phyloP scores from a whole-genome alignment of 805 yeast species.

The Saccharomycopsis fermentans region DNA sequence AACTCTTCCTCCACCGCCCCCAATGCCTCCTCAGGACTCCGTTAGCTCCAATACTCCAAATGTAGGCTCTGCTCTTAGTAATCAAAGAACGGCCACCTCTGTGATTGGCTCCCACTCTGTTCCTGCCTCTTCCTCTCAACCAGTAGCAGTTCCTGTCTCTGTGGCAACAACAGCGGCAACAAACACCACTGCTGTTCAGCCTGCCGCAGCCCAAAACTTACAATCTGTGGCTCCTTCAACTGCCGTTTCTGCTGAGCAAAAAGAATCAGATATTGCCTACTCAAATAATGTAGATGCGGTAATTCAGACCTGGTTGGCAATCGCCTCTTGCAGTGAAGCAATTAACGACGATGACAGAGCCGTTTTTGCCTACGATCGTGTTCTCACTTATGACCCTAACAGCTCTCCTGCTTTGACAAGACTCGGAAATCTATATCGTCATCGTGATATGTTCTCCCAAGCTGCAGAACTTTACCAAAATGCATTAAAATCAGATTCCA shows the following conservation, averaged over 20 bases:
- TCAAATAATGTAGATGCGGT: conserved; percentile 35
- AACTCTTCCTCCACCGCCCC: not conserved
- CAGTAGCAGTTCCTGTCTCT: not conserved
- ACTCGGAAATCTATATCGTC: conserved; percentile 79
- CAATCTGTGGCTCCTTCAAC: conserved; percentile 17
- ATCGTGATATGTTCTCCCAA: conserved; percentile 81
- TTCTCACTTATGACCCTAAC: conserved; percentile 79
- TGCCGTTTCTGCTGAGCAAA: conserved; percentile 19
- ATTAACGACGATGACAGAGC: conserved; percentile 87
- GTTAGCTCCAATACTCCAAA: conserved; percentile 4
- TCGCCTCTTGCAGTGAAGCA: conserved; percentile 54
- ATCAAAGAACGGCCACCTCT: no score
- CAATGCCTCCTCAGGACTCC: conserved; percentile 1
- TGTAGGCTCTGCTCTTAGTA: conserved; percentile 1
- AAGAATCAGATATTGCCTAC: conserved; percentile 18
- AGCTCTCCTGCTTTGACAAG: conserved; percentile 78
- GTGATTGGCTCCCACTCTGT: not conserved
- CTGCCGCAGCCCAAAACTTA: conserved; percentile 3
- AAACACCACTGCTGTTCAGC: not conserved
- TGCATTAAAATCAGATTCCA: conserved; percentile 71
- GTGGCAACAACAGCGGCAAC: not conserved
- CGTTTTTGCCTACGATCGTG: conserved; percentile 77
- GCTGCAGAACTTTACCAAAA: conserved; percentile 92
- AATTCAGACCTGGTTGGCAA: conserved; percentile 79
- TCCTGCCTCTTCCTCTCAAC: not conserved